Base-by-base conservation (phyloP, 257 asterid genomes). In the Striga asiatica region DNA sequence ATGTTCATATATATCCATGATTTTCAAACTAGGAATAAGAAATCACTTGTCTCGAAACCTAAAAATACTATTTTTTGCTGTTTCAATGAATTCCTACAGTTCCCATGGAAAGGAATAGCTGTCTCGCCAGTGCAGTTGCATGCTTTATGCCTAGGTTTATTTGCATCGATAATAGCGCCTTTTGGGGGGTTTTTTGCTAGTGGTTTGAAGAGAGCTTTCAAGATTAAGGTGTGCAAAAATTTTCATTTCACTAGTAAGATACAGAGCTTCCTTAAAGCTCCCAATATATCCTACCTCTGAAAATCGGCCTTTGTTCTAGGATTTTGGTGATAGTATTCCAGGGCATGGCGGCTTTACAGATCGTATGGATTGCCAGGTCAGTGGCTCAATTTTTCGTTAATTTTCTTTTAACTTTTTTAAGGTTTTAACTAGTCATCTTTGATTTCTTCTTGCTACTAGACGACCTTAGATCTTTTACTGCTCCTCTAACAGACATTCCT, bases 141-240 rank as follows among this genome's bases (percentile, higher is more conserved):
- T 61, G 88, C 93, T 5, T 19, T 82, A 49, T 65, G 72, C 67
- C 73, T 82, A 35, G 95, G 97, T 37, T 66, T 88, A 56, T 88
- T 88, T 62, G 86, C 97, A 57, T 88, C 97, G 38, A 76, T 84
- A 24, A 84, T 88, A 12, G 97, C 97, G 39, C 97, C 97, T 8
- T 88, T 88, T 61, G 97, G 97, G 70, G 97, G 97, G 14, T 88
- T 84, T 67, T 88, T 88, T 16, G 97, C 95, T 4, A 88, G 97
- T 68, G 95, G 97, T 43, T 77, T 88, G 65, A 88, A 88, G 72
- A 75, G 95, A 68, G 95, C 97, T 41, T 84, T 88, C 65, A 84
- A 88, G 76, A 81, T 88, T 61, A 84, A 88, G 91, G 95, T 84
- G 68, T 11, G 13, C 23, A 46, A 29, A 1, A 1, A 27, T 47